Percentiles rank a stretch among this genome's conserved stretches.
These are phyloP conservation scores for Neurospora sp. DNA, from an alignment of 495 filamentous ascomycete genomes.

Conservation along the genomic window DNA sequence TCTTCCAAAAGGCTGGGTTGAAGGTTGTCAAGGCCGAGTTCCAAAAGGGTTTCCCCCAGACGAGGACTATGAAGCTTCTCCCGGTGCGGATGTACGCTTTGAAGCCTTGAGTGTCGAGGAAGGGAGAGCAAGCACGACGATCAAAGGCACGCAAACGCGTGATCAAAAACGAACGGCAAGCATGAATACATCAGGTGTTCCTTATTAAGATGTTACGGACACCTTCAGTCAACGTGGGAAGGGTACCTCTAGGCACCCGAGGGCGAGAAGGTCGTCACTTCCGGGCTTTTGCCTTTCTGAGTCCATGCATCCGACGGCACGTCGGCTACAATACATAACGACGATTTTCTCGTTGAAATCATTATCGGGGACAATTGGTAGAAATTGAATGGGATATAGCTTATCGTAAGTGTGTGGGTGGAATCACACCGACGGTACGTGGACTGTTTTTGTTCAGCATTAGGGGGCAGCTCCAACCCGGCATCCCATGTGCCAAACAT, in stretches of 20 bases:
- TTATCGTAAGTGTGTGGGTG: too few species aligned
- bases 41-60: constrained; percentile 61
- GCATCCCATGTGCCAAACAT: too few species aligned
- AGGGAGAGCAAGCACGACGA: not conserved
- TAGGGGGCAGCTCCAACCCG: too few species aligned
- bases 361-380: too few species aligned
- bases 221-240: not conserved
- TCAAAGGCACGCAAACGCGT: not conserved
- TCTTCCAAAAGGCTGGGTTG: constrained; percentile 64
- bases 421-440: too few species aligned
- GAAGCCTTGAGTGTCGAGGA: constrained; percentile 11
- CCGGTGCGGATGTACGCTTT: constrained; percentile 67
- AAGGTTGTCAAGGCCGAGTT: constrained; percentile 58
- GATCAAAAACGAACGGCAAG: not conserved
- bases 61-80: constrained; percentile 32
- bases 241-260: not conserved
- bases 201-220: not conserved
- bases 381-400: too few species aligned
- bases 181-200: not conserved
- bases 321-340: too few species aligned
- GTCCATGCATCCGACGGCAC: too few species aligned
- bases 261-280: not conserved
- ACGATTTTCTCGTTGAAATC: too few species aligned
- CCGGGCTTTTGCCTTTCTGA: not conserved
- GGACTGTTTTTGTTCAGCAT: too few species aligned